Conservation (phyloP, 495 filamentous ascomycete species). For the Neurospora terricola region DNA sequence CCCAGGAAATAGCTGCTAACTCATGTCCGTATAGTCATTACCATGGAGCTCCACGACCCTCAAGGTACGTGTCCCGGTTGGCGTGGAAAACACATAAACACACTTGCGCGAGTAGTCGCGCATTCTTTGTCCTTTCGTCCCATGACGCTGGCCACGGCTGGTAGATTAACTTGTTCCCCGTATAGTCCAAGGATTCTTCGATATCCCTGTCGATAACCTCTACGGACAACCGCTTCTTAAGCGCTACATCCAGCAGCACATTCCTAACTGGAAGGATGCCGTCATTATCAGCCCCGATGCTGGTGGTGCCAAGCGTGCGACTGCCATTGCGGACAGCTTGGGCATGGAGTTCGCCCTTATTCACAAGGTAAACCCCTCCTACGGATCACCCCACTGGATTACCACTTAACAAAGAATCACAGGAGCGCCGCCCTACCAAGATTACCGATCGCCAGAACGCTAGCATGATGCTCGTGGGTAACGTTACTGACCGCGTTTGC, state of each 20-base stretch:
- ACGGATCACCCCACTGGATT: conserved; percentile 2
- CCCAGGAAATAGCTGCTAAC: conserved; percentile 13
- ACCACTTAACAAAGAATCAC: conserved; percentile 10
- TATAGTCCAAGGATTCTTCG: conserved; percentile 77
- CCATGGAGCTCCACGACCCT: conserved; percentile 94
- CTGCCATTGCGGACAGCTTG: conserved; percentile 87
- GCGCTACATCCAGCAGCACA: conserved; percentile 80
- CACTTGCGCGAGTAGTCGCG: conserved; percentile 57
- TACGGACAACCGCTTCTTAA: conserved; percentile 83
- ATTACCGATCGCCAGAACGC: conserved; percentile 92
- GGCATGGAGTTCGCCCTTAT: conserved; percentile 93
- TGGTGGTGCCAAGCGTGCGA: conserved; percentile 96
- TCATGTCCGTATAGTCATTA: conserved; percentile 50
- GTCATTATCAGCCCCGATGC: conserved; percentile 96
- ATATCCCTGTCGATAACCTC: conserved; percentile 94
- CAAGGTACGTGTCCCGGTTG: conserved; percentile 50
- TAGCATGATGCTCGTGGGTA: conserved; percentile 96
- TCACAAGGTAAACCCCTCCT: conserved; percentile 68
- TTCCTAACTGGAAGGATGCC: conserved; percentile 75
- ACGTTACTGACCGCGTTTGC: conserved; percentile 70
- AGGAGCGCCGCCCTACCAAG: conserved; percentile 95
- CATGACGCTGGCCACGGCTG: conserved; percentile 52
- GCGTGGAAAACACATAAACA: conserved; percentile 65
- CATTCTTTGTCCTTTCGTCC: neutral
- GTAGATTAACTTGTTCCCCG: conserved; percentile 44